Percentiles rank a stretch among this genome's conserved stretches.
Conservation (phyloP, 2,329 filamentous ascomycete species). For the Xylariaceae sp. region DNA sequence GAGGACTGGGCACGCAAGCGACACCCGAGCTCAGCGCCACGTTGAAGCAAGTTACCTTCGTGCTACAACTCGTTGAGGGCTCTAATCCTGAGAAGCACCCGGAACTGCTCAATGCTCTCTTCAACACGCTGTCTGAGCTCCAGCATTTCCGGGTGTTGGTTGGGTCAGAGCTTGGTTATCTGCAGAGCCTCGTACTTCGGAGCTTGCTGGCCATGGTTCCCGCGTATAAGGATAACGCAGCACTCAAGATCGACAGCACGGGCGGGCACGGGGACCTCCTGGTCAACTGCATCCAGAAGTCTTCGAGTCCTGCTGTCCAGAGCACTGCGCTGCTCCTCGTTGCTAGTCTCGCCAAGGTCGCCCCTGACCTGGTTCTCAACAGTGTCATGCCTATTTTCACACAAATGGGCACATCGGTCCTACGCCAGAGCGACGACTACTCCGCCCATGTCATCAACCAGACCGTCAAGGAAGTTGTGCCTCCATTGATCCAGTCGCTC, state of each 20-base stretch:
- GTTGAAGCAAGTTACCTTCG: conserved; percentile 74
- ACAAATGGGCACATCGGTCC: conserved; percentile 88
- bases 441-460: conserved; percentile 93
- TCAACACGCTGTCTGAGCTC: conserved; percentile 78
- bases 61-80: conserved; percentile 80
- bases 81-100: conserved; percentile 71
- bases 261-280: conserved; percentile 83
- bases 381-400: conserved; percentile 99
- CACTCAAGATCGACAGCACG: conserved; percentile 66
- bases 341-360: conserved; percentile 77
- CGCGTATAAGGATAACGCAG: conserved; percentile 58
- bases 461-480: conserved; percentile 90
- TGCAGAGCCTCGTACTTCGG: conserved; percentile 78
- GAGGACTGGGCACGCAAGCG: conserved; percentile 54
- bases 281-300: conserved; percentile 89
- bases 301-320: conserved; percentile 87
- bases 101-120: conserved; percentile 71
- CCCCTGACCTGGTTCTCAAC: conserved; percentile 86
- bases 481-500: conserved; percentile 80
- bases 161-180: conserved; percentile 81
- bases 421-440: conserved; percentile 92
- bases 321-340: conserved; percentile 86
- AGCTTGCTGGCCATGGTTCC: conserved; percentile 81
- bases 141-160: conserved; percentile 78
- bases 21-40: conserved; percentile 61